Conservation (phyloP, 1,284 basidiomycete genomes). For the Phylloboletellus chloephorus region DNA sequence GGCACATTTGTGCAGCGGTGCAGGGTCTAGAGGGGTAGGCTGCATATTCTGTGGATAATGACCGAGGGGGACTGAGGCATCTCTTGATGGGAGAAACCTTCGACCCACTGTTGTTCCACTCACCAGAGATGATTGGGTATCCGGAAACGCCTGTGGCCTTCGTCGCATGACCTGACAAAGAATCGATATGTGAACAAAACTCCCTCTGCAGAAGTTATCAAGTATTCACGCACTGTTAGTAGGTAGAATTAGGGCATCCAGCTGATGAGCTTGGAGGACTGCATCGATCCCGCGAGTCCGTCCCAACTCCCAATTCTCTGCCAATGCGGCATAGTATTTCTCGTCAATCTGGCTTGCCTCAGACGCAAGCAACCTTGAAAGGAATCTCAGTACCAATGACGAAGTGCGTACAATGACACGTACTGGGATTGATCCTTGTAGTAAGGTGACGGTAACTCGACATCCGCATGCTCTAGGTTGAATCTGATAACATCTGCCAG, state of each 20-base stretch:
- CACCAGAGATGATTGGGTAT: constrained; percentile 32
- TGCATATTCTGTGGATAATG: constrained; percentile 34
- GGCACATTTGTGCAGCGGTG: constrained; percentile 27
- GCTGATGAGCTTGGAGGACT: constrained; percentile 34
- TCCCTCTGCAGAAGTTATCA: no score
- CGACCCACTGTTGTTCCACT: constrained; percentile 1
- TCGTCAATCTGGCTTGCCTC: constrained; percentile 36
- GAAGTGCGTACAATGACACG: constrained; percentile 17
- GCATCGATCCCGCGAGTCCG: constrained; percentile 43
- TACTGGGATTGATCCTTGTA: constrained; percentile 40
- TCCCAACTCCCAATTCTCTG: constrained; percentile 36
- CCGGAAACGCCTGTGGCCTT: constrained; percentile 24
- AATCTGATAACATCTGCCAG: constrained; percentile 43
- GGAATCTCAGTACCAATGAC: neutral
- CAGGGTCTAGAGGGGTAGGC: constrained; percentile 23
- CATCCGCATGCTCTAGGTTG: constrained; percentile 38
- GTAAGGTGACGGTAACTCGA: constrained; percentile 38
- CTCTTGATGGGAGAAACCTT: constrained; percentile 9
- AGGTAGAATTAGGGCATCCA: constrained; percentile 45
- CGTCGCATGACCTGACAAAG: constrained; percentile 18
- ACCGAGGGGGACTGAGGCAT: constrained; percentile 40
- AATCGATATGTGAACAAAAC: neutral
- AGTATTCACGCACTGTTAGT: constrained; percentile 27
- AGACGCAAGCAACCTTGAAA: constrained; percentile 35
- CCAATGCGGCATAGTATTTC: constrained; percentile 36